Base-by-base conservation (phyloP, 176 grass and related monocot species). In the Zea luxurians region DNA sequence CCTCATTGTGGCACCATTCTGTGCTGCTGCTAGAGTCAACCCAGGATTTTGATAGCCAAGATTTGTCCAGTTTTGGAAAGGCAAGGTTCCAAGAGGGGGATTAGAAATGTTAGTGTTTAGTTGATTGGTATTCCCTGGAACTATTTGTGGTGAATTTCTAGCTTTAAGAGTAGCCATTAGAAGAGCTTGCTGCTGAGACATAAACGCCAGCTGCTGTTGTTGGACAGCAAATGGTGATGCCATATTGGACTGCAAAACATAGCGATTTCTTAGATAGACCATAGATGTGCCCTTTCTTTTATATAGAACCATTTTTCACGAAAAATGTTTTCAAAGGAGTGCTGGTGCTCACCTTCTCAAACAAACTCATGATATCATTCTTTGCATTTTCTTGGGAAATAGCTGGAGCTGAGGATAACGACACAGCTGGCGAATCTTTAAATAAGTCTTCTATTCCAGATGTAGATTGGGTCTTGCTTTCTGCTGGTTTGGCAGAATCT, bases 281-380 rank as follows among this genome's bases (percentile, higher is more conserved):
- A 46, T 61, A 79, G 10, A 52, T 68, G 67, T 44, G 81, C 53
- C 35, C 21, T 57, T 53, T 46, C 6, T 20, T 57, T 40, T 57
- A 21, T 12, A 34, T 5, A 48, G n/a, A 57, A 7, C 50, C 35
- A 66, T 74, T 83, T 73, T 62, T 68, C 53, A 61, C 34, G 67
- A 74, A 61, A 16, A 8, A 61, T 58, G 37, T 42, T 13, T 16
- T 40, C 13, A 53, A 40, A 75, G 45, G 17, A 64, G 7, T 21
- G 44, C 5, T 78, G 36, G 48, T 21, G 37, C 68, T 88, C 71
- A 98, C 95, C 95, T 98, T 98, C 89, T 98, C 95, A 81, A 98
- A 98, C 70, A 98, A 88, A 76, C 89, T 92, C 95, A 98, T 94
- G 57, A 94, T 98, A 54, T 98, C 91, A 60, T 86, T 98, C 74